Percentiles rank a stretch among this genome's conserved stretches.
Evolutionary conservation across 2,329 filamentous ascomycete genomes (phyloP).

Genomic region (Claviceps africana): DNA sequence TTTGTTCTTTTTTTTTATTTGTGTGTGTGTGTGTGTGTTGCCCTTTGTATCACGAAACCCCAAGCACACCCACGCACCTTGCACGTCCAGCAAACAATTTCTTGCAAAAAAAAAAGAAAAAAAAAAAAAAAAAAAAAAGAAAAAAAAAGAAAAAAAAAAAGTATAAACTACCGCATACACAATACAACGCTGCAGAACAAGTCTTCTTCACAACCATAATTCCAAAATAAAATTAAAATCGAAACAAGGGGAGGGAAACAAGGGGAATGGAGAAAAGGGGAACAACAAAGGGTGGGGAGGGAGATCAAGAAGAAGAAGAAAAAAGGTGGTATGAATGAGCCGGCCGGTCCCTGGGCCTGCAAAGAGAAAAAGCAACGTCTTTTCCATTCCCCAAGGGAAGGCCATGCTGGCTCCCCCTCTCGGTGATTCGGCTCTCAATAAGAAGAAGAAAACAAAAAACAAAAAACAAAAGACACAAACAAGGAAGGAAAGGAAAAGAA

Average conservation of each 20-base stretch:
- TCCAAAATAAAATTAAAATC: neutral
- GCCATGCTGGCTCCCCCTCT: neutral
- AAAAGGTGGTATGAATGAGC: neutral
- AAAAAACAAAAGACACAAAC: no score
- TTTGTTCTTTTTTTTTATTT: neutral
- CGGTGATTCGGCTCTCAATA: neutral
- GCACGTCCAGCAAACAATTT: neutral
- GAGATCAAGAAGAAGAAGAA: neutral
- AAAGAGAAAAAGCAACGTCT: neutral
- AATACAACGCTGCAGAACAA: conserved; percentile 1
- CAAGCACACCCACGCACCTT: neutral
- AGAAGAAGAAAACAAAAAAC: no score
- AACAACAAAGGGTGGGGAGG: neutral
- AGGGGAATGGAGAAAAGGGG: neutral
- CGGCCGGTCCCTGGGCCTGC: neutral
- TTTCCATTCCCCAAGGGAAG: neutral
- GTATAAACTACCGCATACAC: conserved; percentile 2
- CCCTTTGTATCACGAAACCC: neutral
- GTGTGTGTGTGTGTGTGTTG: neutral
- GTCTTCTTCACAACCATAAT: neutral
- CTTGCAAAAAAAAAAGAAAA: no score
- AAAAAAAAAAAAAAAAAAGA: no score
- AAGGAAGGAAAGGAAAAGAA: no score
- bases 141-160: no score
- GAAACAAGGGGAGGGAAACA: neutral